Conservation (phyloP, 2,329 filamentous ascomycete species). For the Clarireedia homoeocarpa region DNA sequence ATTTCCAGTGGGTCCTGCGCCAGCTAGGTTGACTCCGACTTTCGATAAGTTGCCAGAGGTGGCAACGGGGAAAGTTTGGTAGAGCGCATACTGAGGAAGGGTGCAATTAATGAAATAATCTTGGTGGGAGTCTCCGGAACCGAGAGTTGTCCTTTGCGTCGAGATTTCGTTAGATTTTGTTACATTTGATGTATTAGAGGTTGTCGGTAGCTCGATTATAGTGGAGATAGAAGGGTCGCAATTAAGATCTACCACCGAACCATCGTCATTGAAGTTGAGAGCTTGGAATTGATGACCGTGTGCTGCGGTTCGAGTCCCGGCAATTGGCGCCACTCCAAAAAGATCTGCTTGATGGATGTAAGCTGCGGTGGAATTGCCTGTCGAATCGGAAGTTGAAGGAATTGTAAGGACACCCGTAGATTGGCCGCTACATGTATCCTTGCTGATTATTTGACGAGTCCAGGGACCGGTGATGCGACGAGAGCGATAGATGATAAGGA, state of each 20-base stretch:
- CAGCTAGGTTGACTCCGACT: conserved; percentile 18
- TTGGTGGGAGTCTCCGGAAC: conserved; percentile 12
- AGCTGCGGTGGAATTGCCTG: not conserved
- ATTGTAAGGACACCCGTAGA: conserved; percentile 16
- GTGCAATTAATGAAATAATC: conserved; percentile 12
- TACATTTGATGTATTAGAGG: not conserved
- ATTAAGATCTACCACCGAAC: not conserved
- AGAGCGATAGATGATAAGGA: conserved; percentile 19
- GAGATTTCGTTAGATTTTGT: not conserved
- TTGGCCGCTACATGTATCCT: conserved; percentile 22
- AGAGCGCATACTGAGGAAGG: conserved; percentile 16
- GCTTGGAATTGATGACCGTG: conserved; percentile 4
- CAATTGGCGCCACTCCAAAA: conserved; percentile 14
- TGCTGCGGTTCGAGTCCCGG: conserved; percentile 7
- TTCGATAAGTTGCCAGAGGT: conserved; percentile 13
- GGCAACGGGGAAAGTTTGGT: conserved; percentile 18
- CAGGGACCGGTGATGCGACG: conserved; percentile 16
- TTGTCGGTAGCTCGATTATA: not conserved
- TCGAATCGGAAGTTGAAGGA: conserved; percentile 1
- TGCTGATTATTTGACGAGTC: conserved; percentile 19
- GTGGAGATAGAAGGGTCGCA: not conserved
- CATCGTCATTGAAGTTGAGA: conserved; percentile 3
- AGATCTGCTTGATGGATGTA: conserved; percentile 22
- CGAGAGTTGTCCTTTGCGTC: not conserved
- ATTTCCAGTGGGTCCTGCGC: conserved; percentile 10